Evolutionary conservation across 163 green algal species (phyloP).

Genomic region (Picocystis sp.): DNA sequence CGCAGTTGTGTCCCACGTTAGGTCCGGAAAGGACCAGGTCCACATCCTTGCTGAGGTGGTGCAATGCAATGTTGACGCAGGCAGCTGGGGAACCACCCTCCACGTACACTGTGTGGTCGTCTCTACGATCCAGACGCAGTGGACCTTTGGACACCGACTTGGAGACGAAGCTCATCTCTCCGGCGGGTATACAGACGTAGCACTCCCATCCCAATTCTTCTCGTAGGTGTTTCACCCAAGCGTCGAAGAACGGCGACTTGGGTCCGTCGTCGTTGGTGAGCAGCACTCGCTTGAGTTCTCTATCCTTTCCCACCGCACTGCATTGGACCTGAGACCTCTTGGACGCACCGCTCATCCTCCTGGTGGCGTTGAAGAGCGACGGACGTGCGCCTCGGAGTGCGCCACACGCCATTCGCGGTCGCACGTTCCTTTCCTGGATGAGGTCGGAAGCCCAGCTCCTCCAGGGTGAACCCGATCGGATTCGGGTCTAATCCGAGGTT

Average conservation of each 20-base stretch:
- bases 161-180: slow-evolving; percentile 3
- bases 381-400: too few relatives aligned
- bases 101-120: slow-evolving; percentile 12
- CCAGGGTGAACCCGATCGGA: too few relatives aligned
- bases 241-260: slow-evolving; percentile 21
- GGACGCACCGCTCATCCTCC: too few relatives aligned
- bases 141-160: slow-evolving; percentile 8
- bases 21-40: slow-evolving; percentile 23
- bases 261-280: slow-evolving; percentile 29
- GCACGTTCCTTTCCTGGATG: too few relatives aligned
- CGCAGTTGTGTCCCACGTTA: slow-evolving; percentile 26
- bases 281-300: slow-evolving; percentile 9
- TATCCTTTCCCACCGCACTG: neutral
- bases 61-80: slow-evolving; percentile 22
- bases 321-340: too few relatives aligned
- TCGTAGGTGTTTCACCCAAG: slow-evolving; percentile 11
- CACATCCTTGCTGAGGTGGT: slow-evolving; percentile 14
- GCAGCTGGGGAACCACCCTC: slow-evolving; percentile 13
- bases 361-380: too few relatives aligned
- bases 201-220: slow-evolving; percentile 1
- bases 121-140: neutral
- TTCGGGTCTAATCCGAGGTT: too few relatives aligned
- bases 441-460: too few relatives aligned
- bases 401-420: too few relatives aligned
- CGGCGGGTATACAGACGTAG: neutral